A percentile compares a stretch with the other conserved stretches of the same genome.
Evolutionary conservation across 306 rosid genomes (phyloP).

Genomic region (Elaeagnus macrophylla): DNA sequence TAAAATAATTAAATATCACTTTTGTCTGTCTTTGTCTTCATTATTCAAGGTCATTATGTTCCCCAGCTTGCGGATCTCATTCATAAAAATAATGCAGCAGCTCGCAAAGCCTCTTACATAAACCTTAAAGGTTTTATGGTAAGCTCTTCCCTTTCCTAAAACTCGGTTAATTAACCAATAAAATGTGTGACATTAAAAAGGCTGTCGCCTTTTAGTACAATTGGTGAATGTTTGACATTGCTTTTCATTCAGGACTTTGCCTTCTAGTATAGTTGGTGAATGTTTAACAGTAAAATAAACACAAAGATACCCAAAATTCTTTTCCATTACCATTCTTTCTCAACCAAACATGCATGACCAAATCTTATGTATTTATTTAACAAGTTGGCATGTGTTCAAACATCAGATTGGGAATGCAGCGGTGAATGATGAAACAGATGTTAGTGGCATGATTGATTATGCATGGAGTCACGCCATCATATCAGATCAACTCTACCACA

Average conservation of each 20-base stretch:
- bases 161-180: too few species aligned
- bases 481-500: slow-evolving; percentile 30
- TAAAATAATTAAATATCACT: too few species aligned
- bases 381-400: neutral
- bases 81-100: slow-evolving; percentile 29
- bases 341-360: too few species aligned
- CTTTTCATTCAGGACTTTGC: too few species aligned
- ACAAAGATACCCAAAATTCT: too few species aligned
- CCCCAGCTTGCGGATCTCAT: slow-evolving; percentile 73
- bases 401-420: slow-evolving; percentile 53
- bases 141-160: neutral
- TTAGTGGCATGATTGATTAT: slow-evolving; percentile 39
- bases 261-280: too few species aligned
- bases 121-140: slow-evolving; percentile 74
- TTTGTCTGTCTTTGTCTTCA: neutral
- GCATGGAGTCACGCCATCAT: slow-evolving; percentile 58
- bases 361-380: too few species aligned
- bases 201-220: too few species aligned
- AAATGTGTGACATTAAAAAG: too few species aligned
- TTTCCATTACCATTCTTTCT: too few species aligned
- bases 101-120: slow-evolving; percentile 26
- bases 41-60: slow-evolving; percentile 50
- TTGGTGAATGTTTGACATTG: too few species aligned
- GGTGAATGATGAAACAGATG: slow-evolving; percentile 35
- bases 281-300: too few species aligned